Conservation (phyloP, 306 rosid species). For the Dicorynia guianensis region DNA sequence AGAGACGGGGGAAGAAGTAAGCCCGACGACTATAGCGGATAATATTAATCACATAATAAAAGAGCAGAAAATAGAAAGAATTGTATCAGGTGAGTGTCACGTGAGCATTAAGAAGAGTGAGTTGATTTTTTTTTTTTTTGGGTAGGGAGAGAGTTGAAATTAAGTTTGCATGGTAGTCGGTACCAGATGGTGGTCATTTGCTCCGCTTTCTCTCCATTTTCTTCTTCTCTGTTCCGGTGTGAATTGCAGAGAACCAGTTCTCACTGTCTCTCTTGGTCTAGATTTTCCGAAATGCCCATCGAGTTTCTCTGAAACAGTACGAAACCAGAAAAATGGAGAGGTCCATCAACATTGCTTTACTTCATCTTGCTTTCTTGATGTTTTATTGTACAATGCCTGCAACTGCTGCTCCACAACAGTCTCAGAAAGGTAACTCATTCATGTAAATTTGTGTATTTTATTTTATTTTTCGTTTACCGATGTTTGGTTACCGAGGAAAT, state of each 20-base stretch:
- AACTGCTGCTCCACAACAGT: neutral
- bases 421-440: slow-evolving; percentile 41
- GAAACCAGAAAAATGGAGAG: slow-evolving; percentile 39
- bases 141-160: too few relatives aligned
- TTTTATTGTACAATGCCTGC: neutral
- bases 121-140: too few relatives aligned
- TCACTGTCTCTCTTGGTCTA: slow-evolving; percentile 1
- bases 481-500: neutral
- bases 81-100: neutral
- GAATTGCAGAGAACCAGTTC: too few relatives aligned
- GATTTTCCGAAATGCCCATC: neutral
- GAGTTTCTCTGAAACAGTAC: neutral
- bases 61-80: neutral
- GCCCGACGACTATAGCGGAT: neutral
- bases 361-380: slow-evolving; percentile 22
- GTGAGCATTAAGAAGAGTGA: too few relatives aligned
- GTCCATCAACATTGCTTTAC: neutral
- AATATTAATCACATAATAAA: neutral
- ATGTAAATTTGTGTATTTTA: neutral
- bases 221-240: too few relatives aligned
- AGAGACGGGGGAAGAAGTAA: neutral
- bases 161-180: too few relatives aligned
- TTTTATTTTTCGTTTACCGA: neutral
- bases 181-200: too few relatives aligned
- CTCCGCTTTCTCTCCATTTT: too few relatives aligned